Evolutionary conservation across 1,284 basidiomycete species (phyloP).

Genomic region (Anthracocystis walkeri): DNA sequence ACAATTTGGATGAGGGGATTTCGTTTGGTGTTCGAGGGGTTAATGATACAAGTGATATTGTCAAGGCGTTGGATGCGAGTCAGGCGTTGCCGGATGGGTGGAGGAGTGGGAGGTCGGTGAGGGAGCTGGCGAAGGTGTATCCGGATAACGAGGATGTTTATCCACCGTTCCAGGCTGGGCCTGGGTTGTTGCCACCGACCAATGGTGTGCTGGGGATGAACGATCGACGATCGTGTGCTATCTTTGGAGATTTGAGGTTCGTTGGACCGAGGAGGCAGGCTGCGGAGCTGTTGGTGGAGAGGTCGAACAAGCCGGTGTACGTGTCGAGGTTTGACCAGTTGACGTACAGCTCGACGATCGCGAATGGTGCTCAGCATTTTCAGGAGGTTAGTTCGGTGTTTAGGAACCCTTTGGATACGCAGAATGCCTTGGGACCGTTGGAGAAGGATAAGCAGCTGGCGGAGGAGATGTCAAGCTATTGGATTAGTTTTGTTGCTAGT

Average conservation of each 20-base stretch:
- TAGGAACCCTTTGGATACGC: conserved; percentile 47
- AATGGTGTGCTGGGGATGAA: conserved; percentile 18
- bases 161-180: conserved; percentile 35
- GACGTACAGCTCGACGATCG: conserved; percentile 42
- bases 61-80: conserved; percentile 11
- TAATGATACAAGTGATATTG: conserved; percentile 29
- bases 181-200: conserved; percentile 18
- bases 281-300: conserved; percentile 2
- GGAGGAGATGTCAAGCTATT: conserved; percentile 53
- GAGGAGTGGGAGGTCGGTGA: neutral
- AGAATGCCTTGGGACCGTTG: conserved; percentile 51
- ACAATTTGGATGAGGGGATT: conserved; percentile 36
- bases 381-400: conserved; percentile 58
- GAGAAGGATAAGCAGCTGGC: conserved; percentile 46
- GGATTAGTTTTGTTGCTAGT: conserved; percentile 55
- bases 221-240: conserved; percentile 31
- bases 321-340: conserved; percentile 55
- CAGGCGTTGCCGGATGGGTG: conserved; percentile 20
- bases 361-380: conserved; percentile 41
- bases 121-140: conserved; percentile 16
- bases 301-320: conserved; percentile 34
- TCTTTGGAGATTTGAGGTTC: conserved; percentile 37
- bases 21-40: conserved; percentile 37
- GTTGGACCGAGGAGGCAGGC: conserved; percentile 27
- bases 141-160: conserved; percentile 45